A percentile compares a stretch with the other conserved stretches of the same genome.
Evolutionary conservation across 2,329 filamentous ascomycete genomes (phyloP).

Genomic region (Colletotrichum sp.): DNA sequence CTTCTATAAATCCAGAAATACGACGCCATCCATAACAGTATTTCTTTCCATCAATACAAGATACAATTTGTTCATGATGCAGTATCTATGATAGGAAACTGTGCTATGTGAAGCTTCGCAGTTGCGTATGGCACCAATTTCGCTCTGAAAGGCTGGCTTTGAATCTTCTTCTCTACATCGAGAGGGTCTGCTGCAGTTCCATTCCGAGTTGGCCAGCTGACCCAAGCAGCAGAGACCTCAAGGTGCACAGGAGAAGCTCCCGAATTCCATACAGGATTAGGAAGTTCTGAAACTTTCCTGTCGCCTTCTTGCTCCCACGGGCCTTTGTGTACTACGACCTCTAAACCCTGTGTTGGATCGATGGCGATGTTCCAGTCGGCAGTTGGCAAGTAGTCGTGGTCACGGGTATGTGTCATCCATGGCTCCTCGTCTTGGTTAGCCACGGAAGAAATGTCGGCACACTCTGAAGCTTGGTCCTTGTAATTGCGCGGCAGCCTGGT

Average conservation of each 20-base stretch:
- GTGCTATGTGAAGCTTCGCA: conserved; percentile 51
- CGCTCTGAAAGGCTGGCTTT: background rate
- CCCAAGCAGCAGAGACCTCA: conserved; percentile 32
- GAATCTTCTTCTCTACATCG: conserved; percentile 34
- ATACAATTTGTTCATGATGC: background rate
- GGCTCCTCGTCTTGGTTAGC: conserved; percentile 20
- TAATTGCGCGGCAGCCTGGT: background rate
- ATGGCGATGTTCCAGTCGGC: conserved; percentile 36
- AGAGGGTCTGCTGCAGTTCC: background rate
- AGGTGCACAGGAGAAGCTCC: conserved; percentile 35
- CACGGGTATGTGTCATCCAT: conserved; percentile 26
- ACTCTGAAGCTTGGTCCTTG: conserved; percentile 25
- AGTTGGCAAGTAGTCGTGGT: conserved; percentile 36
- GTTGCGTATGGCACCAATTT: conserved; percentile 48
- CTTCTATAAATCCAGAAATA: too few species aligned
- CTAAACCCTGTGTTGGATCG: conserved; percentile 19
- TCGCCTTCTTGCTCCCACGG: conserved; percentile 15
- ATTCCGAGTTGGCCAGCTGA: background rate
- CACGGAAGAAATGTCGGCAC: conserved; percentile 27
- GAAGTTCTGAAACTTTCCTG: conserved; percentile 29
- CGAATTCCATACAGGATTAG: conserved; percentile 33
- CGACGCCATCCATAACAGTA: rapidly evolving
- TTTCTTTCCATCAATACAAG: background rate
- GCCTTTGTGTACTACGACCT: conserved; percentile 18
- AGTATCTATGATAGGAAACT: conserved; percentile 35